A percentile compares a stretch with the other conserved stretches of the same genome.
Evolutionary conservation across 2,329 filamentous ascomycete species (phyloP).

Genomic region (Colletotrichum lini): DNA sequence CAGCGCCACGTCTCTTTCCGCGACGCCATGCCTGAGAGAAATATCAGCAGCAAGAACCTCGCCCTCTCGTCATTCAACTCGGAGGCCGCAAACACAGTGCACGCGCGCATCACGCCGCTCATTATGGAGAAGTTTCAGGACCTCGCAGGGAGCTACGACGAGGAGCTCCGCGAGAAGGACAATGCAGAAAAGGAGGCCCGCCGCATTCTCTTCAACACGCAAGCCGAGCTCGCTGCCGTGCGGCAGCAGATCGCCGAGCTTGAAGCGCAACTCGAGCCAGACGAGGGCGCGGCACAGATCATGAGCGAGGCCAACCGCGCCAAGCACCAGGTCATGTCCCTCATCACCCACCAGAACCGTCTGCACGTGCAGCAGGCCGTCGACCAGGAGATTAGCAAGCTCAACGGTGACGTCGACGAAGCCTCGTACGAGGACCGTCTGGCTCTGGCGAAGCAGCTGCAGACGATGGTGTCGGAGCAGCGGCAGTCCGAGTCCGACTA

Average conservation of each 20-base stretch:
- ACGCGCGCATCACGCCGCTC: conserved; percentile 77
- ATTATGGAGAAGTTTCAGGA: conserved; percentile 81
- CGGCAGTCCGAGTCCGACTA: conserved; percentile 76
- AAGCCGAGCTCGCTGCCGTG: conserved; percentile 75
- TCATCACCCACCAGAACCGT: conserved; percentile 67
- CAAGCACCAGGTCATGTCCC: conserved; percentile 64
- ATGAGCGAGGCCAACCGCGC: conserved; percentile 65
- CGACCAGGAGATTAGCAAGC: conserved; percentile 63
- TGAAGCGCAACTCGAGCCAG: conserved; percentile 68
- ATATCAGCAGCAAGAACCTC: conserved; percentile 55
- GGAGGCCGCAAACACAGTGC: conserved; percentile 77
- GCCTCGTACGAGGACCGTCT: conserved; percentile 70
- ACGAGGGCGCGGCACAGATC: conserved; percentile 66
- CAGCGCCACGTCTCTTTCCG: conserved; percentile 69
- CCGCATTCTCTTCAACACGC: conserved; percentile 75
- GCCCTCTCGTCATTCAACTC: conserved; percentile 64
- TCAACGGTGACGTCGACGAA: conserved; percentile 61
- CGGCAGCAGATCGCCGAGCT: conserved; percentile 73
- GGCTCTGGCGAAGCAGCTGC: conserved; percentile 70
- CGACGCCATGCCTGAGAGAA: conserved; percentile 61
- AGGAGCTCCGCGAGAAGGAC: conserved; percentile 82
- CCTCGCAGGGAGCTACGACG: conserved; percentile 79
- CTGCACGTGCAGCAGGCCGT: conserved; percentile 67
- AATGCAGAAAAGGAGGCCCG: conserved; percentile 77
- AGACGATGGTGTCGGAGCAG: conserved; percentile 71